Conservation (phyloP, 1,284 basidiomycete species). For the Ustilago lituana region DNA sequence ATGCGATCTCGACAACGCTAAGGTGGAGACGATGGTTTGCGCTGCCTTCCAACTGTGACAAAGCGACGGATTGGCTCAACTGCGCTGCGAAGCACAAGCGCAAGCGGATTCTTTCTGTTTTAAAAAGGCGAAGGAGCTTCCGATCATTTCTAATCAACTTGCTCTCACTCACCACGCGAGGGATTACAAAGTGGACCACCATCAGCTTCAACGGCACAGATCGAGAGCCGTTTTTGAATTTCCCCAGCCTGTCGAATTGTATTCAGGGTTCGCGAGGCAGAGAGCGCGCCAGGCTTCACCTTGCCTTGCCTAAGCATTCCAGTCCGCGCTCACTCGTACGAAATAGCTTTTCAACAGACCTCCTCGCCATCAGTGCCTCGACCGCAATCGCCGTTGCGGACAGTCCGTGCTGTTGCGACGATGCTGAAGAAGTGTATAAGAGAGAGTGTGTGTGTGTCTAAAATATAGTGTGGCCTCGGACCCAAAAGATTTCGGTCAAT, state of each 20-base stretch:
- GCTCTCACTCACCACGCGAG: background rate
- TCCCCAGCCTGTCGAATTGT: too few species aligned
- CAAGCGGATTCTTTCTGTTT: too few species aligned
- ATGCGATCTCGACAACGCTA: background rate
- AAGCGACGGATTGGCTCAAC: background rate
- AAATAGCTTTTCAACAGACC: background rate
- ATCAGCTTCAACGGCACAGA: too few species aligned
- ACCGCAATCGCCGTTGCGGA: too few species aligned
- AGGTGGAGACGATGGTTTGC: slow-evolving; percentile 10
- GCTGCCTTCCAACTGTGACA: slow-evolving; percentile 1
- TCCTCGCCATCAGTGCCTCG: too few species aligned
- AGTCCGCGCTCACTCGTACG: slow-evolving; percentile 14
- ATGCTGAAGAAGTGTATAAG: background rate
- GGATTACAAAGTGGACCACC: slow-evolving; percentile 2
- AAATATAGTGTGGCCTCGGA: slow-evolving; percentile 24
- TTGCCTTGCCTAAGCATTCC: slow-evolving; percentile 39
- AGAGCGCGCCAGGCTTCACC: slow-evolving; percentile 20
- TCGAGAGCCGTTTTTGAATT: too few species aligned
- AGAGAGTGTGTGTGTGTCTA: too few species aligned
- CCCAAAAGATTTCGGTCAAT: slow-evolving; percentile 53
- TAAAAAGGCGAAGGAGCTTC: slow-evolving; percentile 23
- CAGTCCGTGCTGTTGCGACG: background rate
- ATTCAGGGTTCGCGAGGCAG: too few species aligned
- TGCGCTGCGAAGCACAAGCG: background rate
- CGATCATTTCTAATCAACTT: slow-evolving; percentile 42